phyloP scores from a whole-genome alignment of 352 stramenopile genomes.

The Globisporangium canariense region DNA sequence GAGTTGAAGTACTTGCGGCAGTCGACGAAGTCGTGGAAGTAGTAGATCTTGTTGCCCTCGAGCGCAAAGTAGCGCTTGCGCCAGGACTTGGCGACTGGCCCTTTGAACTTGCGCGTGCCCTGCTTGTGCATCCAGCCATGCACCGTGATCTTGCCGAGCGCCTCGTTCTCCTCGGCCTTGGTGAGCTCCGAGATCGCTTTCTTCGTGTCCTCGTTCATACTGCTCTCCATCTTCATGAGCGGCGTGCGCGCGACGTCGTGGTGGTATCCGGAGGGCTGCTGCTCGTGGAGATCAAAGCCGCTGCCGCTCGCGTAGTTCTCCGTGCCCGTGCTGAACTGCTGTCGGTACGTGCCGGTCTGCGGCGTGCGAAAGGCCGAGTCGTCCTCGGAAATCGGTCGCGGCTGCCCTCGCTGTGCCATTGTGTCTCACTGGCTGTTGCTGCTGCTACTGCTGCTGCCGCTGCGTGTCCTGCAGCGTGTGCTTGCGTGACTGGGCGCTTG shows the following conservation, averaged over 20 bases:
- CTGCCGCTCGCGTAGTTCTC: constrained; percentile 1
- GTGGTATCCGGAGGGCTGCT: constrained; percentile 1
- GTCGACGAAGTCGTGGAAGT: constrained; percentile 83
- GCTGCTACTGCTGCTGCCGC: background rate
- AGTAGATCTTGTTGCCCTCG: constrained; percentile 83
- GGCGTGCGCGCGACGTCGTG: background rate
- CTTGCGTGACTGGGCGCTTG: background rate
- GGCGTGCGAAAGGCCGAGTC: constrained; percentile 19
- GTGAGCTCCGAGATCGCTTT: constrained; percentile 67
- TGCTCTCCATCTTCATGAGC: constrained; percentile 15
- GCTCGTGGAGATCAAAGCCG: constrained; percentile 1
- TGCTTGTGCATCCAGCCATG: constrained; percentile 88
- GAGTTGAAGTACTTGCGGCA: constrained; percentile 86
- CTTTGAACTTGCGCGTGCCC: constrained; percentile 77
- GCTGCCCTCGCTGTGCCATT: constrained; percentile 7
- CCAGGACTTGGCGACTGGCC: constrained; percentile 76
- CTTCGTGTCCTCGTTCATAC: constrained; percentile 35
- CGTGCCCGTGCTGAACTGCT: constrained; percentile 8
- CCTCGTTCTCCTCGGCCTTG: constrained; percentile 43
- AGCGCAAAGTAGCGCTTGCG: constrained; percentile 82
- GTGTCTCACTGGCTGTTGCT: background rate
- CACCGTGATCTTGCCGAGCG: constrained; percentile 63
- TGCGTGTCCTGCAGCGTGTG: background rate
- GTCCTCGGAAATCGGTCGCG: constrained; percentile 19
- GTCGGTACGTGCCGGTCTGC: constrained; percentile 15